Base-by-base conservation (phyloP, 1,284 basidiomycete species). In the Pseudozyma tsukubaensis region DNA sequence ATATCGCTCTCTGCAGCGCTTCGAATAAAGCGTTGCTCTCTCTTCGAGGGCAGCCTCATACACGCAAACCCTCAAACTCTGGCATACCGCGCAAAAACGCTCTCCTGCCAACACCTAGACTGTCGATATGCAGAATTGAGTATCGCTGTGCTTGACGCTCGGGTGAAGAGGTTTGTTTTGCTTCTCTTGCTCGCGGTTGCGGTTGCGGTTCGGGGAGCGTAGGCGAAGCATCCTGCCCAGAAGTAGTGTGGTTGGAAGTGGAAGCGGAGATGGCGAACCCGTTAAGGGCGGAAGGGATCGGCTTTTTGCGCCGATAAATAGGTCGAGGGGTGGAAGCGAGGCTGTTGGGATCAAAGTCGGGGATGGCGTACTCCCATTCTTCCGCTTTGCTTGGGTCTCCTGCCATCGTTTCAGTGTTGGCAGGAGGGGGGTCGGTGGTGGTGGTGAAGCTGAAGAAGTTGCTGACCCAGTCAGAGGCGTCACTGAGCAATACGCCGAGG, bases 111-210 rank as follows among this genome's bases (percentile, higher is more conserved):
- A 79, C 48, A 18, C 77, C 77, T 9, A 59, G 34, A 32, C 61
- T 54, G 52, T 79, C 77, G 50, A 75, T 70, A 53, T 79, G 77
- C 19, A 79, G 40, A 50, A 79, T 72, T 19, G 77, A 79, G 50
- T 77, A 77, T 24, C 66, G 56, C 13, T 52, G 51, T 18, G 24
- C 24, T 29, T 29, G 24, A 29, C 24, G 24, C 24, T 29, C 24
- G 24, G 24, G 24, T 29, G 6, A 29, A 29, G 24, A 6, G 24
- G 24, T 63, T 35, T 19, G 45, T 44, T 14, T 14, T 37, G 18
- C 45, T 44, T 40, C 34, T 8, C 13, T 11, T 49, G 42, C 42
- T 19, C 47, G 21, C 11, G 10, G 19, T 43, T 36, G 29, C 36
- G 34, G 24, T 39, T 29, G 24, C 3, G 24, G 24, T 29, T 29